Conservation (phyloP, 805 yeast species). For the Teunomyces stri region DNA sequence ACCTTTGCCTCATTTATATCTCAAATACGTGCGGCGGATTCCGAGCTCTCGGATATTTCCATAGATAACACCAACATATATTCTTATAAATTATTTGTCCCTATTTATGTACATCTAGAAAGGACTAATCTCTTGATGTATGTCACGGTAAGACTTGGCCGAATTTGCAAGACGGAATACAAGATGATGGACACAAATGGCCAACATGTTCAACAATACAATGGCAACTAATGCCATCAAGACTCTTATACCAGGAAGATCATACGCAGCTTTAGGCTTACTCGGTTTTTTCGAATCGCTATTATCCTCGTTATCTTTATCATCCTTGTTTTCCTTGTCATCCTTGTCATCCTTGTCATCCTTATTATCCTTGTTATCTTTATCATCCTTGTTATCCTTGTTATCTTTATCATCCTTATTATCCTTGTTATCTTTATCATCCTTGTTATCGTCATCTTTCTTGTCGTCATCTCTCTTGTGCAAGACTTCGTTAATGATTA, state of each 20-base stretch:
- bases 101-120: not conserved
- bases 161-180: slow-evolving; percentile 10
- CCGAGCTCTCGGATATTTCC: not conserved
- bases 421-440: not conserved
- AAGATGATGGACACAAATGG: slow-evolving; percentile 38
- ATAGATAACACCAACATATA: not conserved
- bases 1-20: not conserved
- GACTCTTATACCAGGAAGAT: slow-evolving; percentile 29
- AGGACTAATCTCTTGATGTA: slow-evolving; percentile 2
- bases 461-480: not conserved
- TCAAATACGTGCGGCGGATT: not conserved
- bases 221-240: slow-evolving; percentile 35
- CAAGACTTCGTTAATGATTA: not conserved
- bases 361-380: not conserved
- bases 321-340: not conserved
- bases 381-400: not conserved
- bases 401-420: not conserved
- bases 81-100: not conserved
- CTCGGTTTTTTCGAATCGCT: not conserved
- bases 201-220: slow-evolving; percentile 33
- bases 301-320: not conserved
- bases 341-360: slow-evolving; percentile 1
- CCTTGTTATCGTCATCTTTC: slow-evolving; percentile 1
- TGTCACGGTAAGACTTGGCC: slow-evolving; percentile 1
- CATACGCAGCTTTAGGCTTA: slow-evolving; percentile 9